Evolutionary conservation across 768 basidiomycete species (phyloP), one percentile per base, ranked within the genome.

Genomic region (Tylopilus sp.): DNA sequence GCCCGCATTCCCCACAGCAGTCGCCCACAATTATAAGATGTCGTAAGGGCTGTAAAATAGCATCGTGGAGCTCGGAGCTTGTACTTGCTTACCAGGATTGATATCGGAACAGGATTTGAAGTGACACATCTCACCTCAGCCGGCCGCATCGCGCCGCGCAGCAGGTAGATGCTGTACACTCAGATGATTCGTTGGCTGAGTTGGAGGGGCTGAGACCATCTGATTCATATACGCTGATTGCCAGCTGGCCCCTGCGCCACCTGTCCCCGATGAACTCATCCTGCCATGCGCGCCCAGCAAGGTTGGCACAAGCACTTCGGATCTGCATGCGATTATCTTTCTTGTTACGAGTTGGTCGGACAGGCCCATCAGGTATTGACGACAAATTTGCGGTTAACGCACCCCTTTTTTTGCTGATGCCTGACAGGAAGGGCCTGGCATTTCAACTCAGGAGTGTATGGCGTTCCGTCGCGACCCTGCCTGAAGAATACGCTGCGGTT

Each of bases 251-350:
- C 55, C 41, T 7, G 28, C 17, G 56, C 63, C 60, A 65, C 54
- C 44, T 53, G 56, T 54, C 56, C n/a, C 8, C 44, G 43, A 48
- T 53, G 52, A 28, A 29, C n/a, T n/a, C 45, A 26, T 28, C 31
- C 47, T 25, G 44, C 61, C 68, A 65, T 48, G 66, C 66, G n/a
- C 36, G 29, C 52, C 36, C 55, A 49, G 64, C 65, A 58, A 60
- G 59, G 57, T 31, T n/a, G n/a, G n/a, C 21, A 16, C 9, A 41
- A 55, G 55, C n/a, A 44, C 30, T 41, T 43, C 41, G 36, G 50
- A 53, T 53, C 38, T 25, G 24, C 34, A 53, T 45, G 43, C 41
- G 61, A 55, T 58, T 53, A 57, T 57, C 59, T 34, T 31, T 3
- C 36, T 41, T 40, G 53, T 50, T 53, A 48, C 56, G 46, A 48